Evolutionary conservation across 2,329 filamentous ascomycete genomes (phyloP).

Genomic region (Ascochyta rabiei): DNA sequence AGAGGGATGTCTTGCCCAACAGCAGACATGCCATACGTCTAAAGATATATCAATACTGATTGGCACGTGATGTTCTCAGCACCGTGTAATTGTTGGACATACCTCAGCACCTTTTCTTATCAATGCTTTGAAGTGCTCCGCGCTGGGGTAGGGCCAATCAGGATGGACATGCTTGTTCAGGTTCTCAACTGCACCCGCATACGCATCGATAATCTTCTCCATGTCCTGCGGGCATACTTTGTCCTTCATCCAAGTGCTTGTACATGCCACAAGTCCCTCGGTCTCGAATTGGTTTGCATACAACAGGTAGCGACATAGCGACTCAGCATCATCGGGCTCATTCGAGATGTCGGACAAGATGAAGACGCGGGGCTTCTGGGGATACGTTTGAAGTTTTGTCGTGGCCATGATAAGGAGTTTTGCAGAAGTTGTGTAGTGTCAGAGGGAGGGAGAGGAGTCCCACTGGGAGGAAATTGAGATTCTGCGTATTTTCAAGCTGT

Average conservation of each 20-base stretch:
- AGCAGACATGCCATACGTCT: slow-evolving; percentile 50
- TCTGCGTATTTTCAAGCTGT: slow-evolving; percentile 13
- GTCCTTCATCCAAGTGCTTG: slow-evolving; percentile 50
- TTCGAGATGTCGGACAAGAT: slow-evolving; percentile 50
- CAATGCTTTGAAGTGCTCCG: slow-evolving; percentile 31
- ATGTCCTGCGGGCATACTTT: slow-evolving; percentile 44
- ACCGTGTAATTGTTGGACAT: background rate
- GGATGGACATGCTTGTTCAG: slow-evolving; percentile 56
- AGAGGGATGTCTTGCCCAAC: slow-evolving; percentile 41
- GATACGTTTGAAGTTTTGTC: slow-evolving; percentile 33
- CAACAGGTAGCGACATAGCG: slow-evolving; percentile 46
- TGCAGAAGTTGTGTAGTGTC: background rate
- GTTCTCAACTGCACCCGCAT: slow-evolving; percentile 49
- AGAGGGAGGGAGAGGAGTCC: background rate
- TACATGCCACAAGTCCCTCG: slow-evolving; percentile 48
- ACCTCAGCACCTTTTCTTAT: slow-evolving; percentile 44
- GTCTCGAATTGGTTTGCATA: slow-evolving; percentile 50
- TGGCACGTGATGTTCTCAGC: background rate
- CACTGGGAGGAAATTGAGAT: background rate
- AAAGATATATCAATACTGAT: background rate
- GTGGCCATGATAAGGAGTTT: slow-evolving; percentile 28
- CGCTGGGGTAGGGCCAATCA: slow-evolving; percentile 38
- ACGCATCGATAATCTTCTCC: slow-evolving; percentile 45
- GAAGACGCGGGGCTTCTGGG: slow-evolving; percentile 48
- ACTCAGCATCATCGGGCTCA: slow-evolving; percentile 50